Evolutionary conservation across 2,329 filamentous ascomycete species (phyloP).

Genomic region (Fusarium paranaense): DNA sequence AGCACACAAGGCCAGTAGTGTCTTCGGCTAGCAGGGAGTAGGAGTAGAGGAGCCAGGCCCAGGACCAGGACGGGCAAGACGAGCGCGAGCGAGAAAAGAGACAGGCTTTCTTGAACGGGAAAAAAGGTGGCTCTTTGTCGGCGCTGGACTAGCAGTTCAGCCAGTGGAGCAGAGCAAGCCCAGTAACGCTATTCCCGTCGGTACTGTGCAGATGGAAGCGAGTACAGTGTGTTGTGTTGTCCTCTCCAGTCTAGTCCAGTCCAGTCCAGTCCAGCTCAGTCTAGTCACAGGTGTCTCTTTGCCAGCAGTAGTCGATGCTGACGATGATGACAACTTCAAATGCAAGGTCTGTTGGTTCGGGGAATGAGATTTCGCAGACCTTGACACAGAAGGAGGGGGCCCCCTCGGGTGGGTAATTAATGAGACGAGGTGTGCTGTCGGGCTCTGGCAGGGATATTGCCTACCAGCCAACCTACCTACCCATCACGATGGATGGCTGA

Average conservation of each 20-base stretch:
- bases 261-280: not conserved
- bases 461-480: not conserved
- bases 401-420: not conserved
- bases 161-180: not conserved
- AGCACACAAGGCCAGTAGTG: slow-evolving; percentile 28
- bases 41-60: slow-evolving; percentile 4
- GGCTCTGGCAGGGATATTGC: not conserved
- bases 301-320: not conserved
- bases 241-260: not conserved
- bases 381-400: not conserved
- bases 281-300: not conserved
- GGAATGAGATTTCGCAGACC: not conserved
- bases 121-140: slow-evolving; percentile 4
- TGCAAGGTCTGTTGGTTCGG: slow-evolving; percentile 1
- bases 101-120: slow-evolving; percentile 1
- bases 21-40: slow-evolving; percentile 31
- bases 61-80: slow-evolving; percentile 2
- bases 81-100: slow-evolving; percentile 6
- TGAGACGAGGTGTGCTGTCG: not conserved
- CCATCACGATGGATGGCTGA: slow-evolving; percentile 22
- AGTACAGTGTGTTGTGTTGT: slow-evolving; percentile 22
- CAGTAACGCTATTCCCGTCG: slow-evolving; percentile 16
- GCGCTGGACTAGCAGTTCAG: slow-evolving; percentile 3
- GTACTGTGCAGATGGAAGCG: slow-evolving; percentile 20
- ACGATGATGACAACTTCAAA: not conserved